Base-by-base conservation (phyloP, 2,329 filamentous ascomycete genomes). In the Arthrinium puccinioides region DNA sequence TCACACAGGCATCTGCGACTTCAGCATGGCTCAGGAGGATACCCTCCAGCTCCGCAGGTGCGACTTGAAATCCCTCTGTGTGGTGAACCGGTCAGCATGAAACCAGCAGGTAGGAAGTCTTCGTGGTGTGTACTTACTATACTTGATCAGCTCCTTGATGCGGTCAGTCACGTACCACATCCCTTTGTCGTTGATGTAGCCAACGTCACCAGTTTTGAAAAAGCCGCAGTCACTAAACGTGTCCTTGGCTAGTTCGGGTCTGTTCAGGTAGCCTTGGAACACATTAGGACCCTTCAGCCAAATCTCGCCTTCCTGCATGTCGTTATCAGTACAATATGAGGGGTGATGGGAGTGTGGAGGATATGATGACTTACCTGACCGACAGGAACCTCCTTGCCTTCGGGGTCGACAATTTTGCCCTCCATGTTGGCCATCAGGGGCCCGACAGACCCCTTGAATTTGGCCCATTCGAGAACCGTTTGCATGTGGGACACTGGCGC, bases 81-180 rank as follows among this genome's bases (percentile, higher is more conserved):
- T n/a, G 18, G 18, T 14, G n/a, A 20, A 56, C n/a, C n/a, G n/a
- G n/a, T n/a, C n/a, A n/a, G n/a, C n/a, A n/a, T n/a, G n/a, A 11
- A 21, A 10, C n/a, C 7, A 14, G 19, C 7, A 32, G 8, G 23
- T 23, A 23, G 20, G n/a, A 15, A 5, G 3, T 16, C 18, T n/a
- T n/a, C n/a, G n/a, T 8, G 14, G 25, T 14, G 3, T 15, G 11
- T 9, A 57, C 70, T 53, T 54, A 74, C 71, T 74, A 47, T 73
- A 74, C 51, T 74, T 74, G 53, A 80, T 79, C 39, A 80, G 51
- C 56, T 79, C 76, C 65, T 87, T 88, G 24, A 87, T 70, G 6
- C 88, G 82, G 55, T 96, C 89, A 1, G 89, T 94, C 55, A 95
- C 90, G 66, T 81, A 95, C 52, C 94, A 86, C 54, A 94, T 86